Percentiles rank a stretch among this genome's conserved stretches.
phyloP scores from a whole-genome alignment of 2,329 filamentous ascomycete species.

The Microdochium trichocladiopsis region DNA sequence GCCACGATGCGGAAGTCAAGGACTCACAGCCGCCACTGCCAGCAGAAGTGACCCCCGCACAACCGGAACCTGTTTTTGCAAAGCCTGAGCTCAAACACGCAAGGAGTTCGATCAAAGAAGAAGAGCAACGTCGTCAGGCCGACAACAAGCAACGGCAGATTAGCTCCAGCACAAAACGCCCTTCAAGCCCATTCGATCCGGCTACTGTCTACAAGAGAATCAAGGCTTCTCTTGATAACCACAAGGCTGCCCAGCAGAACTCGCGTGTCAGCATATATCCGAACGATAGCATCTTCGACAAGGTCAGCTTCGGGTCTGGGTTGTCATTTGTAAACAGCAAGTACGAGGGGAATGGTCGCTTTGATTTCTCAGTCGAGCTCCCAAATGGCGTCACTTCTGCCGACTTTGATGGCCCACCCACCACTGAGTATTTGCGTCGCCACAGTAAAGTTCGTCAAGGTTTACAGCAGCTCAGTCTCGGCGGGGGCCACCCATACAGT shows the following conservation, averaged over 20 bases:
- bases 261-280: slow-evolving; percentile 17
- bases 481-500: slow-evolving; percentile 23
- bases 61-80: slow-evolving; percentile 35
- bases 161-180: slow-evolving; percentile 34
- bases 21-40: slow-evolving; percentile 11
- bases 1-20: slow-evolving; percentile 5
- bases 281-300: slow-evolving; percentile 44
- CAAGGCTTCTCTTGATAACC: slow-evolving; percentile 34
- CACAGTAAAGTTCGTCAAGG: slow-evolving; percentile 34
- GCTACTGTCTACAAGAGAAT: slow-evolving; percentile 53
- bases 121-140: slow-evolving; percentile 16
- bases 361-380: slow-evolving; percentile 33
- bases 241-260: slow-evolving; percentile 12
- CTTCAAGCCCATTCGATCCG: slow-evolving; percentile 49
- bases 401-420: slow-evolving; percentile 29
- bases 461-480: slow-evolving; percentile 27
- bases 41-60: slow-evolving; percentile 5
- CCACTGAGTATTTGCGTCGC: slow-evolving; percentile 39
- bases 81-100: slow-evolving; percentile 54
- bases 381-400: slow-evolving; percentile 19
- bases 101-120: slow-evolving; percentile 42
- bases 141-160: slow-evolving; percentile 19
- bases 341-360: slow-evolving; percentile 49
- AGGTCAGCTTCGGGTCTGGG: slow-evolving; percentile 44
- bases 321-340: slow-evolving; percentile 50